These are phyloP conservation scores for Ceratorhiza oryzae-sativae DNA, from an alignment of 1,284 basidiomycete genomes.

Conservation along the genomic window DNA sequence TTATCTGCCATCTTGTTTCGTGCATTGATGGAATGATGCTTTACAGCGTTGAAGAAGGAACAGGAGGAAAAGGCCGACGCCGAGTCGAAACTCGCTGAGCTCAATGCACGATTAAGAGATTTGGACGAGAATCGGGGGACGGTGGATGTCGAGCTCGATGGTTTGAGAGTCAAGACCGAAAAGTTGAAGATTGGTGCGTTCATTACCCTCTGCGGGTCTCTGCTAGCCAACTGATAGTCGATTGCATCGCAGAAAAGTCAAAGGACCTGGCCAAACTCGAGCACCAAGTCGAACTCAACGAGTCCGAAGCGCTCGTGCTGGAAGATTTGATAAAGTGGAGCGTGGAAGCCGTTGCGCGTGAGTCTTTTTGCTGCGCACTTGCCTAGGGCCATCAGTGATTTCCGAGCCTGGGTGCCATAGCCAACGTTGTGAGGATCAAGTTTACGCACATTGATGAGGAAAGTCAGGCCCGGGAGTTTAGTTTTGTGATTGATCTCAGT, in stretches of 20 bases:
- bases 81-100: constrained; percentile 59
- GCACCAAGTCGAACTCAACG: constrained; percentile 62
- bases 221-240: not conserved
- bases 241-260: constrained; percentile 55
- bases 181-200: constrained; percentile 22
- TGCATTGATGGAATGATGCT: not conserved
- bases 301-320: constrained; percentile 64
- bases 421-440: constrained; percentile 73
- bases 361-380: constrained; percentile 43
- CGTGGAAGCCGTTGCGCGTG: constrained; percentile 75
- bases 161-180: not conserved
- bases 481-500: constrained; percentile 77
- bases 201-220: not conserved
- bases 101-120: constrained; percentile 17
- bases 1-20: not conserved
- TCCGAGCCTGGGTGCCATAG: constrained; percentile 48
- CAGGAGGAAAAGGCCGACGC: constrained; percentile 75
- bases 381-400: not conserved
- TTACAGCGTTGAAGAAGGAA: constrained; percentile 68
- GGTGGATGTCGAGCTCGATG: constrained; percentile 34
- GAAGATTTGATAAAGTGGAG: constrained; percentile 68
- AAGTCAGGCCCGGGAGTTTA: constrained; percentile 69
- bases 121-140: constrained; percentile 32
- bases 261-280: constrained; percentile 56
- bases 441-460: constrained; percentile 71